These are phyloP conservation scores for Aspergillus avenaceus DNA, from an alignment of 495 filamentous ascomycete genomes.

Conservation along the genomic window DNA sequence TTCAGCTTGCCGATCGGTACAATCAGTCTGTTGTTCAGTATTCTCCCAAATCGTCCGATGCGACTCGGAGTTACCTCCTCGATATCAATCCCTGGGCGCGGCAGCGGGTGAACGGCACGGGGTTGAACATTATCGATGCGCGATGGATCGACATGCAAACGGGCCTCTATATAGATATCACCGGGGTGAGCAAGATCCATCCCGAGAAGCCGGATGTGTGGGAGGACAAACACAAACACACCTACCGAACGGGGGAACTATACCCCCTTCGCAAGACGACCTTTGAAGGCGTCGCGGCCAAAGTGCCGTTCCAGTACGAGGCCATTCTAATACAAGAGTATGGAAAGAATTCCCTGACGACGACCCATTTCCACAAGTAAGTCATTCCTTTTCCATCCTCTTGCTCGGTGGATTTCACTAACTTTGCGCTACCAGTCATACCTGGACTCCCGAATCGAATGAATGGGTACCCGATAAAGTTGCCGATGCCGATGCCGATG, in stretches of 20 bases:
- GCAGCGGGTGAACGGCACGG: constrained; percentile 57
- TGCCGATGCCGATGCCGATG: constrained; percentile 7
- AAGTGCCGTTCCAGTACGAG: constrained; percentile 60
- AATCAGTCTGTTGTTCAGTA: constrained; percentile 66
- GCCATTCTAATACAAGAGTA: constrained; percentile 60
- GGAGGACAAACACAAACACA: constrained; percentile 80
- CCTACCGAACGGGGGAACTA: constrained; percentile 53
- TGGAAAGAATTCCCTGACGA: constrained; percentile 43
- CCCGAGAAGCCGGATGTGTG: constrained; percentile 60
- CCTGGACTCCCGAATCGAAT: constrained; percentile 24
- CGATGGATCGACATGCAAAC: constrained; percentile 76
- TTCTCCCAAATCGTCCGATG: constrained; percentile 23
- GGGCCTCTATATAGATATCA: constrained; percentile 85
- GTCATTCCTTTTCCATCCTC: constrained; percentile 14
- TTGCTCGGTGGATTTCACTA: constrained; percentile 2
- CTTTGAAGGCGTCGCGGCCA: constrained; percentile 58
- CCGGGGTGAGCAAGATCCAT: constrained; percentile 69
- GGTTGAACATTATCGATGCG: constrained; percentile 79
- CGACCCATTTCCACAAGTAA: constrained; percentile 51
- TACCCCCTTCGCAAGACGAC: constrained; percentile 52
- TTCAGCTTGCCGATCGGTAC: constrained; percentile 55
- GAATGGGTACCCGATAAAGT: constrained; percentile 33
- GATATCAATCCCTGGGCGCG: constrained; percentile 72
- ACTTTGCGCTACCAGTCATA: constrained; percentile 27
- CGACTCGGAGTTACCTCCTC: constrained; percentile 60